Base-by-base conservation (phyloP, 1,139 yeast species). In the Yamadazyma atlantica region DNA sequence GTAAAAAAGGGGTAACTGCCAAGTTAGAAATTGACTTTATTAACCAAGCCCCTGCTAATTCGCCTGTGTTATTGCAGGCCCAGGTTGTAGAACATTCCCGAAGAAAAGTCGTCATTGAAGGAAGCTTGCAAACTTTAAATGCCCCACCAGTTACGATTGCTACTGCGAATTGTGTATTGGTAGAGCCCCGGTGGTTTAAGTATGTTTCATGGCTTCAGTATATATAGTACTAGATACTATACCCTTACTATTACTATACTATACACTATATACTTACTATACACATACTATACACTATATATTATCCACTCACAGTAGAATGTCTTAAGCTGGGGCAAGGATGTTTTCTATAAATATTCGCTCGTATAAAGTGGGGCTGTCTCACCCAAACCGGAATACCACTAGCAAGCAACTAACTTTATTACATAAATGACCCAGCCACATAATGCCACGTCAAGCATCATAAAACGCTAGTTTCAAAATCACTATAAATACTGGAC, bases 1-100 rank as follows among this genome's bases (percentile, higher is more conserved):
- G 82, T 39, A 77, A 80, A 40, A 72, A 83, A 38, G 97, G 97
- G n/a, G 96, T 92, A 14, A 92, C 98, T 1, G 98, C 96, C 0
- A 73, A 74, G 35, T 66, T 92, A 32, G 66, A 75, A 12, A 70
- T 92, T 13, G 72, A 85, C 43, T 92, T 86, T 57, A 54, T 69
- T 34, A 73, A 77, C 23, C 94, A 87, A 44, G 77, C 77, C 0
- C 79, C 80, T 1, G 85, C 92, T 0, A 75, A 79, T 41, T 70
- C 84, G 14, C 77, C 84, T 4, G 77, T 89, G 8, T 69, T 86
- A 22, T 64, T 92, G 37, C 69, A 72, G 38, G 96, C 95, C 0
- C 69, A 75, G 38, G 89, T 90, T 1, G 61, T 62, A 8, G 82
- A 84, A 50, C 59, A 66, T 10, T 82, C 82, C 45, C 96, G 97